These are phyloP conservation scores for Globisporangium sylvaticum DNA, from an alignment of 352 stramenopile genomes.

Conservation along the genomic window DNA sequence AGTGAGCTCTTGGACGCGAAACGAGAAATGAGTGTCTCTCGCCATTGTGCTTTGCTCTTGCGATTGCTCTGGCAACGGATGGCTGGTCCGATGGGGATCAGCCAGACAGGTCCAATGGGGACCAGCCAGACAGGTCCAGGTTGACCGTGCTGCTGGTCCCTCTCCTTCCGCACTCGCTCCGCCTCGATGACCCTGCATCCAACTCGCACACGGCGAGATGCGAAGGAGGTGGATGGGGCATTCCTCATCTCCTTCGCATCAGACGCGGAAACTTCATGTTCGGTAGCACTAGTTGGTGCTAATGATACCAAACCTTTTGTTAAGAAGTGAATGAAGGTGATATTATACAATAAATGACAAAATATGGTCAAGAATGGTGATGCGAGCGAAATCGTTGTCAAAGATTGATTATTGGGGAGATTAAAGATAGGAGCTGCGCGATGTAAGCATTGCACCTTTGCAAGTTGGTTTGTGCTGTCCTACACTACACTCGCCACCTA, in stretches of 20 bases:
- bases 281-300: neutral
- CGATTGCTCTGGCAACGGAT: neutral
- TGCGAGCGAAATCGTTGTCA: neutral
- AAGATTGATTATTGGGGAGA: too few species aligned
- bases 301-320: neutral
- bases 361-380: neutral
- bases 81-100: neutral
- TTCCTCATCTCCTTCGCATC: neutral
- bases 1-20: neutral
- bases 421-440: neutral
- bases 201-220: neutral
- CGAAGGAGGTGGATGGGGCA: neutral
- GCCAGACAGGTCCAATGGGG: neutral
- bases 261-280: neutral
- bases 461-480: neutral
- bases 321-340: neutral
- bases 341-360: neutral
- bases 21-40: neutral
- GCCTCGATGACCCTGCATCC: neutral
- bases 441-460: neutral
- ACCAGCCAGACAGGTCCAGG: too few species aligned
- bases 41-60: neutral
- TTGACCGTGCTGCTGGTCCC: neutral
- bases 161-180: neutral
- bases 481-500: neutral